A percentile compares a stretch with the other conserved stretches of the same genome.
Evolutionary conservation across 805 yeast species (phyloP).

Genomic region (Candida manassasensis): DNA sequence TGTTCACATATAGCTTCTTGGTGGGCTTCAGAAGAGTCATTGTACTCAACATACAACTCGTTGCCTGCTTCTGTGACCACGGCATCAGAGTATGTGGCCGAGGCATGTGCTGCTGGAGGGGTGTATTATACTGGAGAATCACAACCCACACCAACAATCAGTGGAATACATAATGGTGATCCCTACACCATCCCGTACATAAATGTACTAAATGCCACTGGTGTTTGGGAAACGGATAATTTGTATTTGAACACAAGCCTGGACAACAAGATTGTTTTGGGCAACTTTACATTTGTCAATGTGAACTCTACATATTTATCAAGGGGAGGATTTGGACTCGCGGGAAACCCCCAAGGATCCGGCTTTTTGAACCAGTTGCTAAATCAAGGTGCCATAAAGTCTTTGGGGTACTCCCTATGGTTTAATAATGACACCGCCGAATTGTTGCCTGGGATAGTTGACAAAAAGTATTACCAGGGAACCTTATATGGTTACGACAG

Average conservation of each 20-base stretch:
- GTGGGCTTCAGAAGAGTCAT: conserved; percentile 13
- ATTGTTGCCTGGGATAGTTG: conserved; percentile 57
- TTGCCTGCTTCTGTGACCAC: conserved; percentile 15
- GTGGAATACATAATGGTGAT: conserved; percentile 13
- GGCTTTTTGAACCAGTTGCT: conserved; percentile 26
- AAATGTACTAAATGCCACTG: conserved; percentile 22
- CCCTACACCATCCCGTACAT: conserved; percentile 24
- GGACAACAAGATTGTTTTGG: conserved; percentile 11
- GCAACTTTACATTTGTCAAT: conserved; percentile 24
- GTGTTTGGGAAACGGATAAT: conserved; percentile 22
- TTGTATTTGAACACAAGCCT: conserved; percentile 14
- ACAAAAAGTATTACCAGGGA: conserved; percentile 42
- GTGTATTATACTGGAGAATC: conserved; percentile 9
- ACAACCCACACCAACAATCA: conserved; percentile 9
- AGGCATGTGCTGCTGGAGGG: conserved; percentile 28
- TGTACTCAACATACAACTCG: conserved; percentile 1
- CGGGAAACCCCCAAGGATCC: conserved; percentile 19
- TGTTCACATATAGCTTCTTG: conserved; percentile 20
- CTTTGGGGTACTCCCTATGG: conserved; percentile 33
- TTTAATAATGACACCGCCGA: conserved; percentile 23
- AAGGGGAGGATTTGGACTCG: conserved; percentile 35
- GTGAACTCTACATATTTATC: conserved; percentile 17
- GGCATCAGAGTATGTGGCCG: conserved; percentile 17
- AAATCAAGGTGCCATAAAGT: conserved; percentile 16
- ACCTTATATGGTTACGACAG: conserved; percentile 46